A percentile compares a stretch with the other conserved stretches of the same genome.
Evolutionary conservation across 805 yeast species (phyloP).

Genomic region (Candida ortonii): DNA sequence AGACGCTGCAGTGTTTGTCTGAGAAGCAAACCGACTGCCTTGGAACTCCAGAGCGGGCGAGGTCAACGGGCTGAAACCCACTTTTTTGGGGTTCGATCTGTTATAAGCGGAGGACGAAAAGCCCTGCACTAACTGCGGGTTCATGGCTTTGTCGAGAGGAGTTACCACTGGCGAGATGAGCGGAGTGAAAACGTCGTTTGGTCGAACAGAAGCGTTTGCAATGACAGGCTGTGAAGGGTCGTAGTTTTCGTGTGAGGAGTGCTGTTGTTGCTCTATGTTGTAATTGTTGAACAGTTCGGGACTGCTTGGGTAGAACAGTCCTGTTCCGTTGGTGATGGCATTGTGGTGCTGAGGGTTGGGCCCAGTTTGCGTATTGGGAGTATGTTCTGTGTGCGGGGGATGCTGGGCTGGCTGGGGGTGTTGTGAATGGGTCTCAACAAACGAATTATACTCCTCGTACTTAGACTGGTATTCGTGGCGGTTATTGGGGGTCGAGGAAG

Average conservation of each 20-base stretch:
- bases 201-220: constrained; percentile 36
- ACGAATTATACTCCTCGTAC: constrained; percentile 1
- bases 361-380: too few relatives aligned
- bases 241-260: constrained; percentile 5
- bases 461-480: background rate
- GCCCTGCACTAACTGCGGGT: constrained; percentile 8
- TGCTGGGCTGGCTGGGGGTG: constrained; percentile 6
- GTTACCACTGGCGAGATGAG: constrained; percentile 74
- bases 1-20: constrained; percentile 12
- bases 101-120: constrained; percentile 1
- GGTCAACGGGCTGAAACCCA: constrained; percentile 50
- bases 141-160: constrained; percentile 44
- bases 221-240: constrained; percentile 9
- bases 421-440: background rate
- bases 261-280: constrained; percentile 16
- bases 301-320: constrained; percentile 5
- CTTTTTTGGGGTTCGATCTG: constrained; percentile 10
- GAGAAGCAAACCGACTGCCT: constrained; percentile 20
- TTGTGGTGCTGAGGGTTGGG: constrained; percentile 1
- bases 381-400: constrained; percentile 1
- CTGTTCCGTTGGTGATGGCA: constrained; percentile 5
- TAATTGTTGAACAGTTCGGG: constrained; percentile 16
- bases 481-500: constrained; percentile 5
- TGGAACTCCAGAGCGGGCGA: constrained; percentile 65
- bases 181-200: constrained; percentile 70